Conservation (phyloP, 129 eudicot species). For the Helianthus annuus region DNA sequence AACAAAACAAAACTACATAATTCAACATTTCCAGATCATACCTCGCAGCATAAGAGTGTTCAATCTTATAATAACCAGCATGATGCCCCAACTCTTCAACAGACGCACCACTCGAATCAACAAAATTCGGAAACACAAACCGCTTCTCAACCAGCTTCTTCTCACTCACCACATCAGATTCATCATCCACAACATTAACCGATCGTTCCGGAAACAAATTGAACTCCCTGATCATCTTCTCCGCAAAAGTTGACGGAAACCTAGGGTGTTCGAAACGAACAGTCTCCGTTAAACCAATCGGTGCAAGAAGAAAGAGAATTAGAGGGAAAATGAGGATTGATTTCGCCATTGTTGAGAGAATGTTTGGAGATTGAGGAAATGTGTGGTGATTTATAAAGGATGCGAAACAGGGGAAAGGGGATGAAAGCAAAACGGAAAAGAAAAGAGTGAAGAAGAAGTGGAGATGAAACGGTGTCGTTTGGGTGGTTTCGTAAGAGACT, state of each 20-base stretch:
- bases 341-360: conserved; percentile 12
- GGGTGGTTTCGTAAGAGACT: conserved; percentile 21
- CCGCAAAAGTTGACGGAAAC: conserved; percentile 44
- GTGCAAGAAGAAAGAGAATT: conserved; percentile 28
- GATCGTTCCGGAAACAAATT: conserved; percentile 66
- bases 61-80: conserved; percentile 85
- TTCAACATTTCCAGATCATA: conserved; percentile 5
- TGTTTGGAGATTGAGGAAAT: not conserved
- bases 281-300: conserved; percentile 33
- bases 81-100: conserved; percentile 78
- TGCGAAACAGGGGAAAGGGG: conserved; percentile 7
- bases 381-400: conserved; percentile 11
- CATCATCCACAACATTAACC: conserved; percentile 50
- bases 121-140: conserved; percentile 61
- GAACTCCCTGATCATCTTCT: conserved; percentile 65
- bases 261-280: conserved; percentile 35
- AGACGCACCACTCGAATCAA: conserved; percentile 42
- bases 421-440: conserved; percentile 13
- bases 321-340: conserved; percentile 10
- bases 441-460: conserved; percentile 11
- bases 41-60: conserved; percentile 80
- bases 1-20: not conserved
- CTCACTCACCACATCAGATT: not conserved
- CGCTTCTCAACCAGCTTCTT: conserved; percentile 63
- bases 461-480: conserved; percentile 31